These are phyloP conservation scores for Globisporangium perplexum DNA, from an alignment of 352 stramenopile species.

Conservation along the genomic window DNA sequence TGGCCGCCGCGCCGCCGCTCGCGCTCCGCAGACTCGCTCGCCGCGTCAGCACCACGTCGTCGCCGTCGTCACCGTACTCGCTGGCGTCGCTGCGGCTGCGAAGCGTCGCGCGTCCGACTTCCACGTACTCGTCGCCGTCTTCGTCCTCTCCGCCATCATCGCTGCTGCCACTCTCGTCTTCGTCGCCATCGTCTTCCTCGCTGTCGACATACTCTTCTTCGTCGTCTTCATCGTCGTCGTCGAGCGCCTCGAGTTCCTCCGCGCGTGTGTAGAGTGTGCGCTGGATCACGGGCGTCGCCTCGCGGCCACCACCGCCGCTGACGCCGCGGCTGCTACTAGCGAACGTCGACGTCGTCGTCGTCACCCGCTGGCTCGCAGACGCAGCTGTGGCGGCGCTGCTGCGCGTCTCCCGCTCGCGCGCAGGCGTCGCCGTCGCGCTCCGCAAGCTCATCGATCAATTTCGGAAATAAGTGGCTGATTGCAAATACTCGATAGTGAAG, in stretches of 20 bases:
- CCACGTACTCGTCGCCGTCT: slow-evolving; percentile 20
- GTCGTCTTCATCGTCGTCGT: slow-evolving; percentile 23
- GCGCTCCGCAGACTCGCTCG: not conserved
- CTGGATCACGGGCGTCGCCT: slow-evolving; percentile 50
- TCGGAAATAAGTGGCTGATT: not conserved
- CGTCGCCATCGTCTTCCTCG: slow-evolving; percentile 14
- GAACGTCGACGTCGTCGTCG: slow-evolving; percentile 13
- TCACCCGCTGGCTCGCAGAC: not conserved
- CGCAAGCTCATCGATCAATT: not conserved
- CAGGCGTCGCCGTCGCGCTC: not conserved
- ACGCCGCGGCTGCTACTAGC: slow-evolving; percentile 11
- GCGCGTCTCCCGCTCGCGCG: not conserved
- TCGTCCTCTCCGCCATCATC: slow-evolving; percentile 18
- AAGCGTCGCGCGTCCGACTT: slow-evolving; percentile 14
- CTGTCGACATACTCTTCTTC: slow-evolving; percentile 22
- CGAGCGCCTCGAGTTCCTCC: slow-evolving; percentile 27
- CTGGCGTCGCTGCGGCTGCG: slow-evolving; percentile 3
- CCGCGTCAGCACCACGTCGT: not conserved
- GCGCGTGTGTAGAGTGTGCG: slow-evolving; percentile 47
- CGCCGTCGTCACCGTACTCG: not conserved
- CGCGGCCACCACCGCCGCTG: not conserved
- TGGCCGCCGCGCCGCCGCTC: not conserved
- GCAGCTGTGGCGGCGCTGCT: too few species aligned
- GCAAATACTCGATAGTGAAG: not conserved
- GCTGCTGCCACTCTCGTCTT: slow-evolving; percentile 15